Conservation (phyloP, 1,284 basidiomycete genomes). For the Ustilago trichophora region DNA sequence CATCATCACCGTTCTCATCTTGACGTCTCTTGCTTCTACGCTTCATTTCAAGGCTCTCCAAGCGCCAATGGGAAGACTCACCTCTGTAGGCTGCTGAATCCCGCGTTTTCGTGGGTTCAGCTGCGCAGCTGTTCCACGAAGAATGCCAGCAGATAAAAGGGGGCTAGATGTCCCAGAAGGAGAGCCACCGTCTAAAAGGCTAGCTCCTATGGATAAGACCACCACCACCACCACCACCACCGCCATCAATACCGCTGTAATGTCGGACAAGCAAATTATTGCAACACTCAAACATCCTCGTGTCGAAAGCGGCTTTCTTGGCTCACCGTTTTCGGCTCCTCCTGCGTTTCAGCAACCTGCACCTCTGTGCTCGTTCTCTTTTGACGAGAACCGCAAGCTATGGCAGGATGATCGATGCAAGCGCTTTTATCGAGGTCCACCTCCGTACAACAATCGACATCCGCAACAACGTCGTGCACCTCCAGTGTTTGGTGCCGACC, state of each 20-base stretch:
- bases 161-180: background rate
- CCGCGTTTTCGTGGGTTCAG: constrained; percentile 16
- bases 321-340: constrained; percentile 8
- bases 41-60: too few species aligned
- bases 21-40: too few species aligned
- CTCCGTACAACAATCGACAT: constrained; percentile 27
- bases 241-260: background rate
- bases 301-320: background rate
- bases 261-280: constrained; percentile 1
- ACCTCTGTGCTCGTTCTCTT: constrained; percentile 49
- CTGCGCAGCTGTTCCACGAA: constrained; percentile 2
- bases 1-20: background rate
- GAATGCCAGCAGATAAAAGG: constrained; percentile 38
- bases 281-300: constrained; percentile 31
- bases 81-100: constrained; percentile 20
- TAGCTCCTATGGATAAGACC: too few species aligned
- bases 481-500: constrained; percentile 48
- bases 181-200: constrained; percentile 3
- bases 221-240: too few species aligned
- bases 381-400: constrained; percentile 37
- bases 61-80: constrained; percentile 9
- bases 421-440: constrained; percentile 44
- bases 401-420: constrained; percentile 52
- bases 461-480: constrained; percentile 10
- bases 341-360: constrained; percentile 47